A percentile compares a stretch with the other conserved stretches of the same genome.
These are phyloP conservation scores for Xanthoceras sorbifolium DNA, from an alignment of 345 rosid species.

Conservation along the genomic window DNA sequence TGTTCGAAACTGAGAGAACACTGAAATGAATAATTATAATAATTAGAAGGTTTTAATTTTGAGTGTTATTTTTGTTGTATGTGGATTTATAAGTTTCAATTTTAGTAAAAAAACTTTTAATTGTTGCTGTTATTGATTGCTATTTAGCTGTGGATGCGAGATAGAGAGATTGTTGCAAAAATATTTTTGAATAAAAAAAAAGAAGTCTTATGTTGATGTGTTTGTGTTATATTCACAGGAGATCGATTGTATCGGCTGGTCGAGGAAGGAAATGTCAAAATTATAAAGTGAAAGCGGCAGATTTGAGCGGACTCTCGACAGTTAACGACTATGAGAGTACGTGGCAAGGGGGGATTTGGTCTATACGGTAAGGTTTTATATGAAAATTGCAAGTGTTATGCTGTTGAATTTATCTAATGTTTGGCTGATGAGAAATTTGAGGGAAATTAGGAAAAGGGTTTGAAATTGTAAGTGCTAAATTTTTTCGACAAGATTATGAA, in stretches of 20 bases:
- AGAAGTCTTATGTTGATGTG: neutral
- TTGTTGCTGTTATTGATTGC: neutral
- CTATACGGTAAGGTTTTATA: constrained; percentile 13
- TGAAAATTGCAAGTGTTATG: neutral
- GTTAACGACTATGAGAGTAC: constrained; percentile 14
- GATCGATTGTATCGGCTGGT: neutral
- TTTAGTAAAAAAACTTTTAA: neutral
- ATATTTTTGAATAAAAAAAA: neutral
- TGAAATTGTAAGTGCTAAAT: neutral
- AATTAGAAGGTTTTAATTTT: neutral
- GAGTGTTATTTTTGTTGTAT: neutral
- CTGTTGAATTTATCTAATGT: neutral
- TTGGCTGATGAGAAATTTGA: neutral
- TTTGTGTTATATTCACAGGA: constrained; percentile 10
- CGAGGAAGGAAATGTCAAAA: neutral
- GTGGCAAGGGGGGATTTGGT: constrained; percentile 27
- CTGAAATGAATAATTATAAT: neutral
- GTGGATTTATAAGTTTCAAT: neutral
- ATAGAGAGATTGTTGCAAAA: neutral
- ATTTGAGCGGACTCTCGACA: neutral
- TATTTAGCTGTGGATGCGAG: too few relatives aligned
- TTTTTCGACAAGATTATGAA: neutral
- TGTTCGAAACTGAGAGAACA: neutral
- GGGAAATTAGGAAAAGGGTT: neutral
- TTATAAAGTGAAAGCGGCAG: constrained; percentile 5